Percentiles rank a stretch among this genome's conserved stretches.
These are phyloP conservation scores for Tribonema minus DNA, from an alignment of 108 stramenopile genomes.

Conservation along the genomic window DNA sequence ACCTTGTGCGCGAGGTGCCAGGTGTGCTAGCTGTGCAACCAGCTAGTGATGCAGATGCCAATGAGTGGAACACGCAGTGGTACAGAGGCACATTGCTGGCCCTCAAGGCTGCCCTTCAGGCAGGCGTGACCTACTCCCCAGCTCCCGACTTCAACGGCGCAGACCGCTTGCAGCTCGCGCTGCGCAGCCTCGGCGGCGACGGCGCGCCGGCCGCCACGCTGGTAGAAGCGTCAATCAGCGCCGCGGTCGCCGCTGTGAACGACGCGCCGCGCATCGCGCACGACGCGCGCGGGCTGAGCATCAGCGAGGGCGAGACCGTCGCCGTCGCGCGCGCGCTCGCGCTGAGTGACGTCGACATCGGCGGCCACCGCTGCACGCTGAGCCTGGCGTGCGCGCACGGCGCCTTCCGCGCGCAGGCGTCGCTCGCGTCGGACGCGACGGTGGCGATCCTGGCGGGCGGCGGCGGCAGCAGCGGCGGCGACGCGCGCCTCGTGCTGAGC, in stretches of 20 bases:
- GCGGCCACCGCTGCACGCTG: neutral
- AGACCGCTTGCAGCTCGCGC: neutral
- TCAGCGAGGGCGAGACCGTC: constrained; percentile 6
- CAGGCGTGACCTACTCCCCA: constrained; percentile 14
- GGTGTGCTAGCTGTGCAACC: neutral
- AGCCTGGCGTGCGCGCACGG: neutral
- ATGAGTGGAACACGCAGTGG: neutral
- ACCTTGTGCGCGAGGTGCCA: neutral
- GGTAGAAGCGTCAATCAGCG: neutral
- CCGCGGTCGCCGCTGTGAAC: constrained; percentile 12
- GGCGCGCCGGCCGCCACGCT: neutral
- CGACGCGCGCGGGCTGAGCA: neutral
- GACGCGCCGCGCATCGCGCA: constrained; percentile 10
- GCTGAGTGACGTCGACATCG: constrained; percentile 8
- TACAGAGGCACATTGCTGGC: neutral
- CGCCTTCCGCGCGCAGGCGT: neutral
- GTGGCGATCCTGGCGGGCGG: neutral
- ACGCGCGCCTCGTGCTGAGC: neutral
- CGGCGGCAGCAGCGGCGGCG: neutral
- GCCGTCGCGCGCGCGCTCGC: neutral
- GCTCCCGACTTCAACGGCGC: constrained; percentile 15
- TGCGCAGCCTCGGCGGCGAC: constrained; percentile 8
- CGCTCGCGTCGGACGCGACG: neutral
- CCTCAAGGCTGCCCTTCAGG: constrained; percentile 27
- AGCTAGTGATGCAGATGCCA: neutral